Evolutionary conservation across 768 basidiomycete species (phyloP), one percentile per base, ranked within the genome.

Genomic region (Pleurotus cornucopiae): DNA sequence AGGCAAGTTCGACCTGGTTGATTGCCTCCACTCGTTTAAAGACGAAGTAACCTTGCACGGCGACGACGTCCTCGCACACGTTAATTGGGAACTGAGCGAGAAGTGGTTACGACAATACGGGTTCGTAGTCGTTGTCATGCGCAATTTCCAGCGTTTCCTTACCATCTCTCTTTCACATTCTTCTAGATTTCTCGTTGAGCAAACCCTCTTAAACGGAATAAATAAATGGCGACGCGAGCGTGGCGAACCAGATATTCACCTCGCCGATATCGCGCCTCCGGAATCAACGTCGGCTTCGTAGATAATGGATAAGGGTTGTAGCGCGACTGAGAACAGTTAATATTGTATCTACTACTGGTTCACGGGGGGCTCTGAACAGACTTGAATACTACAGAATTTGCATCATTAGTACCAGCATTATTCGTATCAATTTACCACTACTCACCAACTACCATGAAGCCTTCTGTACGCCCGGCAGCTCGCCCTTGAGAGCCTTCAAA

Each of bases 141-240:
- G 30, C 30, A 34, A 11, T 1, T 11, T 11, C 30, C 30, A 34
- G 30, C 30, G 30, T 34, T 23, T n/a, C 7, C 18, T 9, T 13
- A 43, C 16, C 21, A 16, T 30, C 45, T 51, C 25, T 44, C 54
- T 46, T 54, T 58, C 48, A 60, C 38, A 13, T 51, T 14, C 25
- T 12, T 54, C 6, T 62, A 96, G 94, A 46, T 91, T 87, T 69
- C 77, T 98, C 56, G 78, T 92, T 37, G 93, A 95, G 58, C 78
- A 80, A 37, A 74, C 80, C 2, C 88, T 89, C 0, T 69, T 94
- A 46, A 78, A 67, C 30, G 83, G 87, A 54, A 78, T 84, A 43
- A 97, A 98, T 69, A 82, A 85, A n/a, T 97, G 95, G 95, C 79
- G 94, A 58, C 76, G 82, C 57, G 88, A 91, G 62, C 78, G 92